Conservation (phyloP, 2,329 filamentous ascomycete species). For the Eutypella sp. region DNA sequence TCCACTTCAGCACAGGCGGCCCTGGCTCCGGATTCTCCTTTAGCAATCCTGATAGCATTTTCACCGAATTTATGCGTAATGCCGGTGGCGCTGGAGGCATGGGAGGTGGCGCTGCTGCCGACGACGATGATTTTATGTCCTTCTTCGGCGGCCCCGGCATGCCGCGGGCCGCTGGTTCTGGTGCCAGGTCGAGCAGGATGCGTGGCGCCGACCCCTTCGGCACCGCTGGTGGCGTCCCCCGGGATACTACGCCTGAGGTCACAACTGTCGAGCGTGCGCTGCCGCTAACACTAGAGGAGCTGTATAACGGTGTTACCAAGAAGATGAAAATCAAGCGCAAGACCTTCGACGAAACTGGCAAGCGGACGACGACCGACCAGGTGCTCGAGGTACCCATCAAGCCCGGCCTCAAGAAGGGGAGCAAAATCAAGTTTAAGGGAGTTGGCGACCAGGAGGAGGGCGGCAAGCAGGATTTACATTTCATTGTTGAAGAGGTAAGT, state of each 20-base stretch:
- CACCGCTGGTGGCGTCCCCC: slow-evolving; percentile 20
- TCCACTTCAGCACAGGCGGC: slow-evolving; percentile 60
- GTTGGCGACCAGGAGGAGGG: slow-evolving; percentile 98
- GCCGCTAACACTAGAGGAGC: slow-evolving; percentile 77
- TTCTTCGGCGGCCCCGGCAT: slow-evolving; percentile 47
- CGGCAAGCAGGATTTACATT: slow-evolving; percentile 90
- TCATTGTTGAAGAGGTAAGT: slow-evolving; percentile 87
- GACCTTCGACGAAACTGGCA: slow-evolving; percentile 81
- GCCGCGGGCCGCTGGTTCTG: slow-evolving; percentile 29
- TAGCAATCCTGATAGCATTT: slow-evolving; percentile 78
- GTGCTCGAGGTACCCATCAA: slow-evolving; percentile 95
- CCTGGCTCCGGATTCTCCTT: slow-evolving; percentile 73
- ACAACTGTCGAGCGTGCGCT: slow-evolving; percentile 85
- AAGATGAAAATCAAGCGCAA: slow-evolving; percentile 99
- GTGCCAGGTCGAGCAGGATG: slow-evolving; percentile 29
- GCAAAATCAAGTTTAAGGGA: slow-evolving; percentile 96
- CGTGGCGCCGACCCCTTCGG: slow-evolving; percentile 23
- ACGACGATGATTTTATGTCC: slow-evolving; percentile 46
- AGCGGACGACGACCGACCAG: slow-evolving; percentile 80
- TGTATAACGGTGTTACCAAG: slow-evolving; percentile 83
- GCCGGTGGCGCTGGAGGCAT: slow-evolving; percentile 32
- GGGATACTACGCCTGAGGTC: slow-evolving; percentile 70
- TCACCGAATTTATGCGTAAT: slow-evolving; percentile 73
- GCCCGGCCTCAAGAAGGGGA: slow-evolving; percentile 89
- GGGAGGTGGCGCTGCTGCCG: slow-evolving; percentile 36